phyloP scores from a whole-genome alignment of 306 rosid genomes.

The Fagus sylvatica region DNA sequence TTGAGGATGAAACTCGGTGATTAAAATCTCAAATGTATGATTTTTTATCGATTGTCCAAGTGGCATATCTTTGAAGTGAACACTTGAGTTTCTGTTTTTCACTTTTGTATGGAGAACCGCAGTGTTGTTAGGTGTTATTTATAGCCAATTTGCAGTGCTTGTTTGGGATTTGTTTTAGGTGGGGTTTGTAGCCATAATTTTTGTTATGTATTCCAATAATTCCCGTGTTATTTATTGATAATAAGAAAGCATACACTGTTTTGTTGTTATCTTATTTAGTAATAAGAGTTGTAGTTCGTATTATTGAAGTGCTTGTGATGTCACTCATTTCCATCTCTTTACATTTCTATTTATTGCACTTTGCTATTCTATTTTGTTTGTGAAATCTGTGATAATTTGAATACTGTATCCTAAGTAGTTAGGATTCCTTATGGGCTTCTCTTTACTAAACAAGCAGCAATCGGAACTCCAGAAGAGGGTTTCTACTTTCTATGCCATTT shows the following conservation, averaged over 20 bases:
- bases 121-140: conserved; percentile 31
- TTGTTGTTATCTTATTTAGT: conserved; percentile 43
- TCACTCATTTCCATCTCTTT: not conserved
- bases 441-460: no score
- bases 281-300: conserved; percentile 42
- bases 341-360: no score
- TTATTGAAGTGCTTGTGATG: conserved; percentile 22
- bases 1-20: conserved; percentile 95
- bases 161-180: conserved; percentile 41
- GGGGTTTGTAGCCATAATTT: conserved; percentile 37
- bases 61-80: conserved; percentile 31
- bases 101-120: conserved; percentile 24
- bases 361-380: no score
- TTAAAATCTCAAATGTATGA: conserved; percentile 25
- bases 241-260: conserved; percentile 40
- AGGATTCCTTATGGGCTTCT: no score
- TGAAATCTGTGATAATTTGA: no score
- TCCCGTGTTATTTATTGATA: conserved; percentile 33
- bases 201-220: conserved; percentile 31
- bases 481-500: no score
- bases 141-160: conserved; percentile 36
- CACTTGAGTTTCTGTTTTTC: conserved; percentile 17
- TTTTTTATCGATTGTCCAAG: conserved; percentile 27
- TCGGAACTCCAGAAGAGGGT: no score
- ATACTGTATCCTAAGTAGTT: no score